These are phyloP conservation scores for Petrea volubilis DNA, from an alignment of 257 asterid genomes.

Conservation along the genomic window DNA sequence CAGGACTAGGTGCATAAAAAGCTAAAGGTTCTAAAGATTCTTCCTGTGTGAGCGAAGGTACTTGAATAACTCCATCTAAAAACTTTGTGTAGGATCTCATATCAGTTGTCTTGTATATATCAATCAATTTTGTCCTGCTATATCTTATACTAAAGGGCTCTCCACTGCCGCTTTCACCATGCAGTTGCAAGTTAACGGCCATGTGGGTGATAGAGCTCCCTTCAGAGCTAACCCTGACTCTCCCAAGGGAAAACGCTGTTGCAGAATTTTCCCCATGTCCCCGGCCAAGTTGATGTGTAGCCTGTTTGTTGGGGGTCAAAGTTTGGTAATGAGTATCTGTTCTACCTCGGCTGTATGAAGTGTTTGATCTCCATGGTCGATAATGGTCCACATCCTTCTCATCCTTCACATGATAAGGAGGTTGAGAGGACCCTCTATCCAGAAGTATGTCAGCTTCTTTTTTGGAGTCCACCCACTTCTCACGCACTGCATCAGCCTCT, in stretches of 20 bases:
- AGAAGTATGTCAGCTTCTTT: slow-evolving; percentile 55
- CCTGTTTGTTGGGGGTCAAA: slow-evolving; percentile 56
- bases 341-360: slow-evolving; percentile 76
- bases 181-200: slow-evolving; percentile 39
- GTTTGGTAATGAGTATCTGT: slow-evolving; percentile 64
- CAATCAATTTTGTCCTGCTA: slow-evolving; percentile 70
- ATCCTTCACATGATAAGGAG: slow-evolving; percentile 65
- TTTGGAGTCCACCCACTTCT: slow-evolving; percentile 69
- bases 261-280: slow-evolving; percentile 72
- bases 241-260: slow-evolving; percentile 55
- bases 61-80: slow-evolving; percentile 48
- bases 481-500: slow-evolving; percentile 53
- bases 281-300: slow-evolving; percentile 65
- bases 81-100: slow-evolving; percentile 41
- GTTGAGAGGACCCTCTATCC: slow-evolving; percentile 58
- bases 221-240: slow-evolving; percentile 58
- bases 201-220: slow-evolving; percentile 40
- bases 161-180: slow-evolving; percentile 52
- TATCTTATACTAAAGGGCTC: slow-evolving; percentile 46
- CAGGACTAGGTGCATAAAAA: slow-evolving; percentile 61
- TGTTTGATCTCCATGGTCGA: slow-evolving; percentile 83
- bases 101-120: slow-evolving; percentile 65
- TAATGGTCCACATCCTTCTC: slow-evolving; percentile 75
- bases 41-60: slow-evolving; percentile 81
- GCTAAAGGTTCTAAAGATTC: slow-evolving; percentile 77